Evolutionary conservation across 1,139 yeast species (phyloP), one percentile per base, ranked within the genome.

Genomic region (Taphrina pruni): DNA sequence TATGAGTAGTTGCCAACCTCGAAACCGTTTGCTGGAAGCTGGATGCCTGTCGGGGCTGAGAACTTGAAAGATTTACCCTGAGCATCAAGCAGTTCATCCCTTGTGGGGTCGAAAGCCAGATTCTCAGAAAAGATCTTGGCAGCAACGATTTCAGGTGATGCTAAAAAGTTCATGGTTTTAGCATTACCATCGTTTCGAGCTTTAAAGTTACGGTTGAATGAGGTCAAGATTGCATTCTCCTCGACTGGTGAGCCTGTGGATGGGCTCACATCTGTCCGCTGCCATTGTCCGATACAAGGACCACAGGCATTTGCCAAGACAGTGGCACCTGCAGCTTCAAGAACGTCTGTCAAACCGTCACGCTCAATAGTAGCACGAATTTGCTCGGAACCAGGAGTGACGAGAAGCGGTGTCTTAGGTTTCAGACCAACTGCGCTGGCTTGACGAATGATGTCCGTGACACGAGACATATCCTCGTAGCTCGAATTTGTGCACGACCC

Each of bases 201-300:
- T 77, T 93, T 86, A 84, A 94, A 94, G 80, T 94, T 94, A 83
- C 99, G 88, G 84, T 94, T 94, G 84, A 92, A 94, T 14, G 97
- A 90, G 35, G 98, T 90, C 82, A 94, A 89, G 72, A 94, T 94
- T 68, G 97, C 91, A 77, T 93, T 93, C 66, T 86, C 61, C n/a
- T 64, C 66, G 21, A 51, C 39, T 17, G 69, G 66, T 12, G 56
- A 26, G 14, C 69, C 65, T 17, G 46, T 54, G 17, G 57, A 50
- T 12, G 67, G 83, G 8, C 89, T 86, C 69, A 85, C 85, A 78
- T 88, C 88, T 66, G 88, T 83, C 81, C 99, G 87, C 78, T 92
- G 97, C 99, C 99, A 94, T 82, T 94, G 98, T 67, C 99, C 99
- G 76, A 94, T 94, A 83, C 99, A 94, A 73, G 98, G 99, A 71